Base-by-base conservation (phyloP, 2,329 filamentous ascomycete genomes). In the Metarhizium humberi region DNA sequence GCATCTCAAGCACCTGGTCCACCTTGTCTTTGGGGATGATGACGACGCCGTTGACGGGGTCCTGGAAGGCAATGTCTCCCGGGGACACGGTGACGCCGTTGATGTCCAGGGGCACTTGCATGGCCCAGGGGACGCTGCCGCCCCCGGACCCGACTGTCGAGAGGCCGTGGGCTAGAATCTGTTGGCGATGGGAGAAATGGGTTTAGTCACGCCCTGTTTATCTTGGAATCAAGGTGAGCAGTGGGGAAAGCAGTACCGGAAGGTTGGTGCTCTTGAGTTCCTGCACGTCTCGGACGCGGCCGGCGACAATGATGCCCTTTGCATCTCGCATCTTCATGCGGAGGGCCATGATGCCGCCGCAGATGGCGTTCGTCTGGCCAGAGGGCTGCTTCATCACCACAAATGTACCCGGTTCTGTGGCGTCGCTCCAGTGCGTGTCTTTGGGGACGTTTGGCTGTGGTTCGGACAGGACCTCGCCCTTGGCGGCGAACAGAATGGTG, bases 281-380 rank as follows among this genome's bases (percentile, higher is more conserved):
- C 16, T 70, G 72, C 18, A 90, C 63, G 71, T 91, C 88, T 58
- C 87, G 76, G 6, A 86, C 80, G 43, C 87, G 73, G 1, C 87
- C 87, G 60, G 82, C 78, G 7, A 89, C 83, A n/a, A 90, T 71
- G 11, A 86, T 77, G 3, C 78, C 86, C 60, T 75, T 74, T 18
- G 80, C 80, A 14, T 80, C 79, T 11, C 85, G 74, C 14, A 78
- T 67, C 62, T 83, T 82, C 78, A 90, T 87, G 20, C 87, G 76
- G 34, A 80, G 73, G 5, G 85, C 87, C 79, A 90, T 87, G 60
- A 91, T 88, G 18, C 87, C 87, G n/a, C 88, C 88, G 6, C 88
- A 78, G 7, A 88, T 78, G 6, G 87, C 87, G 68, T 87, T 89
- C 52, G 76, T 77, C 66, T 90, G 86, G 1, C 75, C 77, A 0